These are phyloP conservation scores for Penicillium bialowiezense DNA, from an alignment of 495 filamentous ascomycete species.

Conservation along the genomic window DNA sequence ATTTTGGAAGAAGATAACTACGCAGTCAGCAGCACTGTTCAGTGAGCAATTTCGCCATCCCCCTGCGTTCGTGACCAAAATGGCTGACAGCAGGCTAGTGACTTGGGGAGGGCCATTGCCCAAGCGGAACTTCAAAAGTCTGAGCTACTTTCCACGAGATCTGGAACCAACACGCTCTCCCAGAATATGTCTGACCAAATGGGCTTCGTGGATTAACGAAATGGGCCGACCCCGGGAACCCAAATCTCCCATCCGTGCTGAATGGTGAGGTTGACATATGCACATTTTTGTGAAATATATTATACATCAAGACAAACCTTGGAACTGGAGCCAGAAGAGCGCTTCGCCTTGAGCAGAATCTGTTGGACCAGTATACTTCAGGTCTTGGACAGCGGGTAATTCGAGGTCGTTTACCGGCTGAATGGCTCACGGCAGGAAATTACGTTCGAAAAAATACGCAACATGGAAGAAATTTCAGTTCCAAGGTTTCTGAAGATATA, in stretches of 20 bases:
- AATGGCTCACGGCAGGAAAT: too few species aligned
- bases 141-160: background rate
- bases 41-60: constrained; percentile 42
- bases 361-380: background rate
- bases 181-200: constrained; percentile 1
- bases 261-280: too few species aligned
- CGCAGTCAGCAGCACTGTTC: constrained; percentile 61
- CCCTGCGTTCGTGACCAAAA: background rate
- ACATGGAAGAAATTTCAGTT: too few species aligned
- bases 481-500: too few species aligned
- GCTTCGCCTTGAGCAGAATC: background rate
- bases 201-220: constrained; percentile 43
- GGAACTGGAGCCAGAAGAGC: too few species aligned
- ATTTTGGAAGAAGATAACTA: constrained; percentile 68
- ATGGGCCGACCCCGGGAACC: too few species aligned
- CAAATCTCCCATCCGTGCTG: too few species aligned
- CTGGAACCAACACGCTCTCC: background rate
- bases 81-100: constrained; percentile 27
- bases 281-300: too few species aligned
- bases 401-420: too few species aligned
- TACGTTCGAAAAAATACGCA: too few species aligned
- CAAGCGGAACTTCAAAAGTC: constrained; percentile 9
- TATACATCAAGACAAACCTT: too few species aligned
- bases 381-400: too few species aligned
- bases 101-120: constrained; percentile 42